Conservation (phyloP, 75 land plant species). For the Adiantum capillusveneris region DNA sequence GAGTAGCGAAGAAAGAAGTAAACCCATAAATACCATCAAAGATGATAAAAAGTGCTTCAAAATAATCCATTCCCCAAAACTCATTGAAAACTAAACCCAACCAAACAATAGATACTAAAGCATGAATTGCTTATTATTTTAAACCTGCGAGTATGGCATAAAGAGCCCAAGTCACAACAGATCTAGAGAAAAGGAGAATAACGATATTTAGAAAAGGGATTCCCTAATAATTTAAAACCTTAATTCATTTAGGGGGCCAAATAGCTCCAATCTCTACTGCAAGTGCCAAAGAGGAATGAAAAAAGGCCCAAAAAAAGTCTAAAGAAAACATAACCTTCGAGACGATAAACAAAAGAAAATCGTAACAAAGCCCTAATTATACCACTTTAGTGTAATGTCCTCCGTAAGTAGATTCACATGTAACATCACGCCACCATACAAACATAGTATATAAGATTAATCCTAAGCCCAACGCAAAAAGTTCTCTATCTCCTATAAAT, state of each 20-base stretch:
- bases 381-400: conserved; percentile 13
- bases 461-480: no score
- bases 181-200: conserved; percentile 12
- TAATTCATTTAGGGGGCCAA: conserved; percentile 13
- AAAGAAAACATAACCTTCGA: conserved; percentile 7
- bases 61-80: neutral
- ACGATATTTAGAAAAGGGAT: conserved; percentile 15
- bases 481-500: neutral
- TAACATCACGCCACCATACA: conserved; percentile 9
- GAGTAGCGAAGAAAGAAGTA: conserved; percentile 1
- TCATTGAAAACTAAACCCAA: conserved; percentile 6
- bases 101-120: conserved; percentile 6
- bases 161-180: conserved; percentile 5
- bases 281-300: conserved; percentile 7
- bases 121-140: neutral
- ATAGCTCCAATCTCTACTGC: conserved; percentile 11
- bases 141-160: conserved; percentile 10
- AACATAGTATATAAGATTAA: conserved; percentile 4
- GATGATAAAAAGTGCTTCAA: neutral
- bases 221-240: conserved; percentile 15
- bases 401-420: conserved; percentile 13
- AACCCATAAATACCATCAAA: conserved; percentile 7
- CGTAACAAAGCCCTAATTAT: conserved; percentile 17
- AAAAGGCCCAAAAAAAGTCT: conserved; percentile 6
- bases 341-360: conserved; percentile 11